Conservation (phyloP, 2,329 filamentous ascomycete genomes). For the Fusarium musae region DNA sequence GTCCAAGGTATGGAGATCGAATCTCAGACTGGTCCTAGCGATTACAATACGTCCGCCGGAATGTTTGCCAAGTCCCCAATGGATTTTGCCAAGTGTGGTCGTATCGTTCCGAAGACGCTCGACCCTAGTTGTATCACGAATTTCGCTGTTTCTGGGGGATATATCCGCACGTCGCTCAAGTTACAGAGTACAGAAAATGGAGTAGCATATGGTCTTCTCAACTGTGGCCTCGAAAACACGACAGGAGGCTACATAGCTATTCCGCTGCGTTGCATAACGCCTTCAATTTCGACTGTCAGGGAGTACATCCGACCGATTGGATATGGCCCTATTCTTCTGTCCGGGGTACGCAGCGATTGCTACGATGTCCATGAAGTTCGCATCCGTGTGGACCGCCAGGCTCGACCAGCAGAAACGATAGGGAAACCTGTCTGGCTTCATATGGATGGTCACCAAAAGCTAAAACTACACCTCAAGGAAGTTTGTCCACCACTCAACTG, state of each 20-base stretch:
- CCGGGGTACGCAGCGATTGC: accelerated
- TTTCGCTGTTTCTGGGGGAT: neutral
- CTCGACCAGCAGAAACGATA: accelerated
- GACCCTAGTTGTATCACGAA: neutral
- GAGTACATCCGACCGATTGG: neutral
- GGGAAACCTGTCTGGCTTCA: neutral
- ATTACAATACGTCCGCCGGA: neutral
- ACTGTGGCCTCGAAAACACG: neutral
- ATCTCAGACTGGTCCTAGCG: accelerated
- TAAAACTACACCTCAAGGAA: neutral
- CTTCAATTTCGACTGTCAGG: neutral
- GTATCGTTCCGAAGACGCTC: neutral
- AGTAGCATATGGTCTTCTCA: neutral
- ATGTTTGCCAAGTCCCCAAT: neutral
- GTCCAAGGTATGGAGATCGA: neutral
- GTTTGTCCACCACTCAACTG: neutral
- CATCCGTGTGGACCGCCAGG: neutral
- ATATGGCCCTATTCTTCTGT: neutral
- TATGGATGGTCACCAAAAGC: neutral
- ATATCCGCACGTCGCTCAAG: neutral
- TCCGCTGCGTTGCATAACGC: neutral
- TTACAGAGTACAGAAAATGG: neutral
- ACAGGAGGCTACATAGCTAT: neutral
- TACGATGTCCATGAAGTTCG: accelerated
- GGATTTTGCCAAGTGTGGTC: neutral